Conservation (phyloP, 2,329 filamentous ascomycete genomes). For the Aspergillus sojae region DNA sequence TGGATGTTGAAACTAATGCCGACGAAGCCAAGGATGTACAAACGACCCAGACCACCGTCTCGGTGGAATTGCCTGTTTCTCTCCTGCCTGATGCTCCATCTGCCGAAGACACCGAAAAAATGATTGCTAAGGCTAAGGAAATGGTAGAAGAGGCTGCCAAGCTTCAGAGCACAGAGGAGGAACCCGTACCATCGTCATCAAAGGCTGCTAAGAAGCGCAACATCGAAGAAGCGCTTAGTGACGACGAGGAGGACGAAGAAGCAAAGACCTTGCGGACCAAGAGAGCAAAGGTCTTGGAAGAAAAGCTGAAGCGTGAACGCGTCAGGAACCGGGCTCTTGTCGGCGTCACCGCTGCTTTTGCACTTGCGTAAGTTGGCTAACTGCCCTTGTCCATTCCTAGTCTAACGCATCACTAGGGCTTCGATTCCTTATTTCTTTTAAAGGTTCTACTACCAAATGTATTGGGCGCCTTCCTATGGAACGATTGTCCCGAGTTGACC, state of each 20-base stretch:
- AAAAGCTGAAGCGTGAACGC: constrained; percentile 80
- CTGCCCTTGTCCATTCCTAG: constrained; percentile 23
- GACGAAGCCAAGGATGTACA: constrained; percentile 60
- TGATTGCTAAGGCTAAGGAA: constrained; percentile 82
- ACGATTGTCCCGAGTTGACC: neutral
- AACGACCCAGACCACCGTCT: constrained; percentile 71
- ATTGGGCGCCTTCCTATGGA: constrained; percentile 1
- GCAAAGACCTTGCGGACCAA: constrained; percentile 61
- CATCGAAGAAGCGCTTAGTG: constrained; percentile 69
- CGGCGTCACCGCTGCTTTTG: constrained; percentile 83
- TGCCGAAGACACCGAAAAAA: constrained; percentile 75
- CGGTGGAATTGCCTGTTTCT: constrained; percentile 72
- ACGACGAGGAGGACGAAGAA: constrained; percentile 47
- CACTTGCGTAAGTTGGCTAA: constrained; percentile 74
- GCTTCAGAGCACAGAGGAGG: constrained; percentile 43
- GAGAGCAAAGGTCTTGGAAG: constrained; percentile 69
- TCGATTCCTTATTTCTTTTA: constrained; percentile 53
- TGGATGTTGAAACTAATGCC: constrained; percentile 69
- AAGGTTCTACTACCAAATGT: constrained; percentile 7
- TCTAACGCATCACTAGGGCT: constrained; percentile 39
- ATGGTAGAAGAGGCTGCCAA: constrained; percentile 78
- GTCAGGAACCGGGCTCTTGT: constrained; percentile 84
- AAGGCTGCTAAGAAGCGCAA: constrained; percentile 68
- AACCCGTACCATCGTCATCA: constrained; percentile 35
- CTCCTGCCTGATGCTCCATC: constrained; percentile 67